Base-by-base conservation (phyloP, 2,329 filamentous ascomycete genomes). In the Sporothrix pseudoabietina region DNA sequence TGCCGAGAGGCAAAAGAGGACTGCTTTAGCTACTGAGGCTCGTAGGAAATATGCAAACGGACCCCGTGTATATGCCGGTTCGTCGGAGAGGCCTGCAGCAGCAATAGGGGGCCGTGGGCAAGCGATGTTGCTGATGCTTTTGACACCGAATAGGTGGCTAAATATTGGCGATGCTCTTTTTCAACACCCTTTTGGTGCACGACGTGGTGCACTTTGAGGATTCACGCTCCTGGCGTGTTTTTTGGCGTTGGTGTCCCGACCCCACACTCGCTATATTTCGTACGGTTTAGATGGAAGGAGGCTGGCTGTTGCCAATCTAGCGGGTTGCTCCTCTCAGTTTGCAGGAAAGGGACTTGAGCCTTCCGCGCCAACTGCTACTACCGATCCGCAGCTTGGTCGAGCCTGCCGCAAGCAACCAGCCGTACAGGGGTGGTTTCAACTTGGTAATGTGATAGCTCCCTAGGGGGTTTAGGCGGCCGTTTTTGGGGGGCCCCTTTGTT, bases 401-500 rank as follows among this genome's bases (percentile, higher is more conserved):
- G 65, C 65, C 65, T 68, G 65, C 65, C 65, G 26, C 65, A 68
- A 49, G 9, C 65, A 26, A 52, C 44, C 65, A 52, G 9, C 26
- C 26, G 65, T 44, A 52, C 65, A 68, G 65, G 26, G 65, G 65
- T 35, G 44, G 3, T 52, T 32, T 16, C 63, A 49, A 49, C 26
- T 26, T 26, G 26, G 26, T n/a, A 49, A 35, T 26, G 22, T 30
- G 39, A 66, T 32, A 49, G 63, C 63, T 66, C 41, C 5, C 6
- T 66, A 6, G 41, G 63, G 41, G 41, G 16, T 49, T 47, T 32
- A 52, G 26, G 14, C 35, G 47, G 26, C 65, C 65, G 65, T 52
- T n/a, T 49, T 68, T 49, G 41, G 65, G 16, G 22, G 65, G 65
- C 41, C 65, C 65, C 65, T 68, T 68, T 68, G 65, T 68, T 68